Conservation (phyloP, 176 grass and related monocot species). For the Hordeum marinum region DNA sequence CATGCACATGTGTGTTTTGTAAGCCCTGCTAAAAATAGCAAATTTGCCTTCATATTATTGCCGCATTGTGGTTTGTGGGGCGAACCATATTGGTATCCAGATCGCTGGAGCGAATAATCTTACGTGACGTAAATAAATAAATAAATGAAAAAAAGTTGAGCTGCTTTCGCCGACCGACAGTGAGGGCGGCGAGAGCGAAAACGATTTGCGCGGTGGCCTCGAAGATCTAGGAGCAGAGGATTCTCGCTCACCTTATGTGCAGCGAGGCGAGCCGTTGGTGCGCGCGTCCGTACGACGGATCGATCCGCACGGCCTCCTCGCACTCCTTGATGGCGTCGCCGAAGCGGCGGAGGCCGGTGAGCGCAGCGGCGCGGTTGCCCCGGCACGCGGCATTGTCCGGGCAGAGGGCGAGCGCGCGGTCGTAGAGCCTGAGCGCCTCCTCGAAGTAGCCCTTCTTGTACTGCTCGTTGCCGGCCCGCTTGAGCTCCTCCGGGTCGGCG, state of each 20-base stretch:
- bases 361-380: constrained; percentile 87
- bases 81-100: neutral
- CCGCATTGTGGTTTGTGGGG: neutral
- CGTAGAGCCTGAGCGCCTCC: constrained; percentile 79
- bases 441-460: constrained; percentile 75
- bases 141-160: neutral
- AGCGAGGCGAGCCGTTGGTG: constrained; percentile 83
- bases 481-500: constrained; percentile 87
- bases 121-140: neutral
- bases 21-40: constrained; percentile 43
- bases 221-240: constrained; percentile 29
- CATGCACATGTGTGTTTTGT: constrained; percentile 9
- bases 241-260: constrained; percentile 50
- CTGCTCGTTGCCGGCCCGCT: constrained; percentile 77
- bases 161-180: neutral
- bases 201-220: neutral
- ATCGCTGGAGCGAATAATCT: constrained; percentile 7
- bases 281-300: constrained; percentile 72
- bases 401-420: constrained; percentile 68
- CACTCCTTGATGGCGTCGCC: constrained; percentile 86
- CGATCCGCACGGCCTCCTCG: constrained; percentile 74
- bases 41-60: neutral
- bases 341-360: constrained; percentile 65
- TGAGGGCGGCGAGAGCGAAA: neutral
- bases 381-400: constrained; percentile 79